Percentiles rank a stretch among this genome's conserved stretches.
Conservation (phyloP, 495 filamentous ascomycete genomes). For the Daldinia vernicosa region DNA sequence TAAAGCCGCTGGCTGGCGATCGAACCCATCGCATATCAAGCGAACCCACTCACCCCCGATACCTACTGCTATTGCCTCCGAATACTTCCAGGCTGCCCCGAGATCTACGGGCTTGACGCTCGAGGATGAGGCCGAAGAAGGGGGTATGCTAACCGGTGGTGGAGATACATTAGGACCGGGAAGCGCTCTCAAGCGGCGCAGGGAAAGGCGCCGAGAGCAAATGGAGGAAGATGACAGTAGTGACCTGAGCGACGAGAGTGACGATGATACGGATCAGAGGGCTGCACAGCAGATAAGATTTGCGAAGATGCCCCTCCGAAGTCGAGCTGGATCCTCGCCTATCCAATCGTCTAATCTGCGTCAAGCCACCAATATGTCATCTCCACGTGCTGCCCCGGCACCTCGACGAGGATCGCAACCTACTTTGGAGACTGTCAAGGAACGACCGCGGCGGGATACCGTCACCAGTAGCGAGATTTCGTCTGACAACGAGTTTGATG, state of each 20-base stretch:
- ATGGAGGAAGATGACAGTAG: constrained; percentile 97
- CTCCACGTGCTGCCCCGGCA: constrained; percentile 45
- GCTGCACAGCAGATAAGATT: constrained; percentile 88
- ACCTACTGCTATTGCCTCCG: constrained; percentile 84
- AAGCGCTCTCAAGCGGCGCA: constrained; percentile 61
- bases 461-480: constrained; percentile 92
- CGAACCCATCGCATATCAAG: constrained; percentile 79
- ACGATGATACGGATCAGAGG: constrained; percentile 80
- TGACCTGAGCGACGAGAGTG: constrained; percentile 94
- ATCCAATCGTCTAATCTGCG: constrained; percentile 68
- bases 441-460: constrained; percentile 81
- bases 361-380: constrained; percentile 50
- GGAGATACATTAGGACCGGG: constrained; percentile 77
- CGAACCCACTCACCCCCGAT: constrained; percentile 96
- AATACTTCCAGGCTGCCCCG: constrained; percentile 85
- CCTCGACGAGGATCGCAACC: constrained; percentile 76
- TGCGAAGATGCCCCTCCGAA: constrained; percentile 89
- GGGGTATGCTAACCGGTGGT: constrained; percentile 77
- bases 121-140: constrained; percentile 83
- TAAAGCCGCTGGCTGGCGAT: constrained; percentile 91
- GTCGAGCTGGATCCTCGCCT: constrained; percentile 86
- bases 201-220: constrained; percentile 71
- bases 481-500: constrained; percentile 85
- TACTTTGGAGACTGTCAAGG: constrained; percentile 75
- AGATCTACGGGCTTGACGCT: constrained; percentile 61